Evolutionary conservation across 768 basidiomycete species (phyloP), one percentile per base, ranked within the genome.

Genomic region (Serendipita vermifera): DNA sequence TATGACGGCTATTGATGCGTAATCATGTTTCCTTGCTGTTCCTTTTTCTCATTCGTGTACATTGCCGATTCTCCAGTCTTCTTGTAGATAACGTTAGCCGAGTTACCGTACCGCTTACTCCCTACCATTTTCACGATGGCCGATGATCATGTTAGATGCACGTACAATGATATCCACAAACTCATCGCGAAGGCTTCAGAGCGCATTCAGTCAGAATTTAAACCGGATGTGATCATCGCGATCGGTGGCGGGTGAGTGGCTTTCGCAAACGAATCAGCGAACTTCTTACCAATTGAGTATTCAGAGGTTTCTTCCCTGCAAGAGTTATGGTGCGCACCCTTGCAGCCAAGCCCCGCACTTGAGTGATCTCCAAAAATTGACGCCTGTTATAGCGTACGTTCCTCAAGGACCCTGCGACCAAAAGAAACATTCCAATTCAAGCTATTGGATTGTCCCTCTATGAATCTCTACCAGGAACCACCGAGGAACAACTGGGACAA

Each of bases 401-500:
- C 72, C 73, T 92, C 59, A 85, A 85, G 64, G 77, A 81, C 64
- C 69, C 77, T 15, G 74, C 78, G 2, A 76, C 75, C 27, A 83
- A 86, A 63, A 80, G 79, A 62, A 83, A 87, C 57, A 81, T 98
- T 54, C 87, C 89, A 43, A 96, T 97, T 61, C 88, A 92, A 68
- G 94, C 96, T 3, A 97, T 99, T 61, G 93, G 96, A 2, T 79
- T 99, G 31, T 93, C 91, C 3, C 75, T 99, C 2, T 99, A 99
- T 63, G 96, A 99, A 67, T 80, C 86, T 26, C 74, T 98, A 15
- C 82, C 82, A 3, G 88, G 83, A 15, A 77, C 80, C 3, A 80
- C 80, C 1, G 80, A 69, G 27, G 81, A 90, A 62, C 78, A 83
- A 66, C 76, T 91, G 53, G 87, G 87, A 48, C 77, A 72, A 58